A percentile compares a stretch with the other conserved stretches of the same genome.
phyloP scores from a whole-genome alignment of 441 rosid species.

The Macaranga tanarius region DNA sequence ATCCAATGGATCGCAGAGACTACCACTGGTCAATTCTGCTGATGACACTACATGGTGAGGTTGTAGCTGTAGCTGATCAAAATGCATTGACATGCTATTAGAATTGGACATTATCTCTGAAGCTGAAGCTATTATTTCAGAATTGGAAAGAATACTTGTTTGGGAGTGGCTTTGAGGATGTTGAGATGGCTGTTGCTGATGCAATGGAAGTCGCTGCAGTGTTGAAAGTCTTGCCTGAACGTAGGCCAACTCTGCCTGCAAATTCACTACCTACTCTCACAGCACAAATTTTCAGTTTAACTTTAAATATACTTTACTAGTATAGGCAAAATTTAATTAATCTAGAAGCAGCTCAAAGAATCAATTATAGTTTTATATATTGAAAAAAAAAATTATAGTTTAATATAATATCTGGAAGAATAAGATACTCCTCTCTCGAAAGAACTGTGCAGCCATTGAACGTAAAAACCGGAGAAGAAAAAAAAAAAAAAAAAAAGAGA shows the following conservation, averaged over 20 bases:
- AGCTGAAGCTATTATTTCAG: conserved; percentile 22
- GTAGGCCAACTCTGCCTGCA: conserved; percentile 69
- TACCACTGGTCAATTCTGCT: conserved; percentile 24
- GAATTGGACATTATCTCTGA: conserved; percentile 29
- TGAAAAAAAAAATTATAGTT: not conserved
- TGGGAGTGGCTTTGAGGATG: conserved; percentile 19
- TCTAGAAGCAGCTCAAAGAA: not conserved
- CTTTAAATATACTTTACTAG: too few relatives aligned
- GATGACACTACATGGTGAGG: not conserved
- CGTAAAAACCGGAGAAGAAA: conserved; percentile 6
- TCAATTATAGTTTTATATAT: not conserved
- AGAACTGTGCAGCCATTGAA: conserved; percentile 15
- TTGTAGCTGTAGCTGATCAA: conserved; percentile 30
- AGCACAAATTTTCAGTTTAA: not conserved
- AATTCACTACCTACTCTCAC: conserved; percentile 52
- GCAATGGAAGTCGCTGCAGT: conserved; percentile 38
- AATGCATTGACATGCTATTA: conserved; percentile 23
- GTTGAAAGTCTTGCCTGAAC: conserved; percentile 61
- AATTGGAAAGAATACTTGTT: conserved; percentile 16
- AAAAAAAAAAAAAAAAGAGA: not conserved
- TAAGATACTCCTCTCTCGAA: conserved; percentile 7
- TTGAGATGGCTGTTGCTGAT: conserved; percentile 20
- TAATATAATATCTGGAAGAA: not conserved
- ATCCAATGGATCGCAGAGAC: conserved; percentile 18
- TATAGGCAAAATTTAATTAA: too few relatives aligned